Evolutionary conservation across 164 flowering plant genomes (phyloP), one percentile per base, ranked within the genome.

Genomic region (Tinospora cordifolia): DNA sequence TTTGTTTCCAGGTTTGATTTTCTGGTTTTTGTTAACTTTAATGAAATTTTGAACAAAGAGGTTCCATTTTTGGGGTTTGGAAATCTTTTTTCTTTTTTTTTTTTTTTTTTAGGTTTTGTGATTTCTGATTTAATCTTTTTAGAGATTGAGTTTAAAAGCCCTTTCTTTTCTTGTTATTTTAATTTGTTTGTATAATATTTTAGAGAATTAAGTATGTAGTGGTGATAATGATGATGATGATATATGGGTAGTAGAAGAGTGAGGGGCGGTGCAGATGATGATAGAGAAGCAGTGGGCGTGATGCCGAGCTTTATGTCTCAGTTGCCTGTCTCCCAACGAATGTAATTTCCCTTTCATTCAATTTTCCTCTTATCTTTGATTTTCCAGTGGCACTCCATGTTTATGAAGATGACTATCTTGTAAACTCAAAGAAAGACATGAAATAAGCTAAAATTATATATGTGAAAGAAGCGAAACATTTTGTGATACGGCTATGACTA

Each of bases 281-380:
- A 76, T 74, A 80, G 54, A 49, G 64, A 72, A 63, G 70, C 76
- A 11, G 66, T 65, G 36, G 71, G 71, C 64, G 83, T 75, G 84
- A 85, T 83, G 85, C 88, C 81, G 74, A 82, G 86, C 80, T 81
- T 85, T 68, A 62, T 76, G 76, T 70, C 84, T 71, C 74, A 73
- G 14, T 14, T 74, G 26, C 77, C 77, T 5, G 63, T 63, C 69
- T 67, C 83, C 25, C 75, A 68, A 54, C 10, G 74, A 71, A 64
- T 78, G 88, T 83, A 80, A 79, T n/a, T 65, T 58, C n/a, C 62
- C 30, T 51, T 34, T 8, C 39, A 65, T 26, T 10, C 2, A 10
- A 25, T 6, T 12, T 3, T 24, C 21, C n/a, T 64, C 63, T 3
- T 59, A 3, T 22, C 36, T 34, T 54, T 40, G 24, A 40, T 24